Percentiles rank a stretch among this genome's conserved stretches.
Conservation (phyloP, 371 early-diverging fungal genomes). For the Umbelopsis sp. region DNA sequence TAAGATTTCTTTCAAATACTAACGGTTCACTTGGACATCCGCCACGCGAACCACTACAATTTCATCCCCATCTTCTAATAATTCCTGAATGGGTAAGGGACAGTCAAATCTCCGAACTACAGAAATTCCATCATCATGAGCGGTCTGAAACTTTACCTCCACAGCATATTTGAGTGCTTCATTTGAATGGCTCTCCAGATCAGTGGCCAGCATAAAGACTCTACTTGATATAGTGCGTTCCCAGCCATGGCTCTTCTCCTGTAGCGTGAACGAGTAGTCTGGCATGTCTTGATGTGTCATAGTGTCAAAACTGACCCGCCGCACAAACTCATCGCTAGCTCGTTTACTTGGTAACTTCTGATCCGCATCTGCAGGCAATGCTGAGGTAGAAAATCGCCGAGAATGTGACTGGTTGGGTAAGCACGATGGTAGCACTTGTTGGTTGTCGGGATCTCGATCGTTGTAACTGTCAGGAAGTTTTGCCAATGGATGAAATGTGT, state of each 20-base stretch:
- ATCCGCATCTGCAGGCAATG: constrained; percentile 19
- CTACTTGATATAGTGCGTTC: constrained; percentile 16
- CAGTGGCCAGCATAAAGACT: constrained; percentile 24
- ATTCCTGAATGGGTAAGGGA: not conserved
- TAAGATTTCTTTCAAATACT: not conserved
- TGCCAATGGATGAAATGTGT: constrained; percentile 1
- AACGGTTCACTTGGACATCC: not conserved
- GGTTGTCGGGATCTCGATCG: constrained; percentile 10
- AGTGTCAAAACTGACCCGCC: constrained; percentile 27
- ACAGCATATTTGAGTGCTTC: constrained; percentile 18
- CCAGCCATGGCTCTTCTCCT: constrained; percentile 25
- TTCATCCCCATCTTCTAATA: constrained; percentile 25
- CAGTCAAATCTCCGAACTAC: not conserved
- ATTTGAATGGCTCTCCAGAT: constrained; percentile 6
- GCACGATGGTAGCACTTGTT: not conserved
- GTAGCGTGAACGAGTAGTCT: constrained; percentile 23
- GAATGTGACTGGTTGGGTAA: not conserved
- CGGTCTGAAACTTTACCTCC: constrained; percentile 5
- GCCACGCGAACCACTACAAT: constrained; percentile 20
- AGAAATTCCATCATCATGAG: not conserved
- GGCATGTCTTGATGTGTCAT: constrained; percentile 17
- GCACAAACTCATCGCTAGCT: constrained; percentile 1
- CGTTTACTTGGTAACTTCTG: not conserved
- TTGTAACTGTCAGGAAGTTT: not conserved
- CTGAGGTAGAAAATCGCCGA: constrained; percentile 15